phyloP scores from a whole-genome alignment of 164 flowering plant genomes.

The Taxillus chinensis region DNA sequence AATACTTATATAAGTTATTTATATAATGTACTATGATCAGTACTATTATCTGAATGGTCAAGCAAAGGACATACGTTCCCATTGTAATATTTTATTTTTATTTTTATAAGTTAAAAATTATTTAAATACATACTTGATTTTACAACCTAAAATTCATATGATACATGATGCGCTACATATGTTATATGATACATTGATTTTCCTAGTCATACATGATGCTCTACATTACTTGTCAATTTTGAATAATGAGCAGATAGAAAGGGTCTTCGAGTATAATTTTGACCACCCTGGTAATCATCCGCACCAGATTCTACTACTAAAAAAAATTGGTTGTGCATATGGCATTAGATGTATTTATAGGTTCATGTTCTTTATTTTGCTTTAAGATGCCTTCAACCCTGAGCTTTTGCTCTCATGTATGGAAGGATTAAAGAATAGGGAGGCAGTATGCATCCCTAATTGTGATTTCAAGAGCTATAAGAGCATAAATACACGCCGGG shows the following conservation, averaged over 20 bases:
- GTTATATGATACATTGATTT: not conserved
- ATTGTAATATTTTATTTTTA: too few relatives aligned
- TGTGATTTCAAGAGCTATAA: constrained; percentile 59
- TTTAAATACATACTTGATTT: too few relatives aligned
- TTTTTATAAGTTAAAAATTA: too few relatives aligned
- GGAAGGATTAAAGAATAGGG: constrained; percentile 49
- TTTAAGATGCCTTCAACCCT: constrained; percentile 62
- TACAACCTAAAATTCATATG: too few relatives aligned
- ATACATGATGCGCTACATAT: not conserved
- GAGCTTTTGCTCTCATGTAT: constrained; percentile 57
- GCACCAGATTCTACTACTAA: not conserved
- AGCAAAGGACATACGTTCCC: too few relatives aligned
- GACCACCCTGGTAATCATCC: constrained; percentile 65
- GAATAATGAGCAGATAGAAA: constrained; percentile 29
- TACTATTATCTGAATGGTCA: too few relatives aligned
- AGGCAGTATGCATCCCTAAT: constrained; percentile 45
- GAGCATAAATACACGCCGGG: constrained; percentile 40
- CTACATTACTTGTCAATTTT: constrained; percentile 52
- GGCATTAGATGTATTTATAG: too few relatives aligned
- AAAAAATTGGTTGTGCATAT: too few relatives aligned
- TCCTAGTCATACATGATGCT: constrained; percentile 24
- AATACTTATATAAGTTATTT: too few relatives aligned
- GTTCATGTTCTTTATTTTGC: not conserved
- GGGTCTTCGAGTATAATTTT: constrained; percentile 49
- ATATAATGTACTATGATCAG: too few relatives aligned